phyloP scores from a whole-genome alignment of 139 green algal genomes.

The Diplosphaera chodatii region DNA sequence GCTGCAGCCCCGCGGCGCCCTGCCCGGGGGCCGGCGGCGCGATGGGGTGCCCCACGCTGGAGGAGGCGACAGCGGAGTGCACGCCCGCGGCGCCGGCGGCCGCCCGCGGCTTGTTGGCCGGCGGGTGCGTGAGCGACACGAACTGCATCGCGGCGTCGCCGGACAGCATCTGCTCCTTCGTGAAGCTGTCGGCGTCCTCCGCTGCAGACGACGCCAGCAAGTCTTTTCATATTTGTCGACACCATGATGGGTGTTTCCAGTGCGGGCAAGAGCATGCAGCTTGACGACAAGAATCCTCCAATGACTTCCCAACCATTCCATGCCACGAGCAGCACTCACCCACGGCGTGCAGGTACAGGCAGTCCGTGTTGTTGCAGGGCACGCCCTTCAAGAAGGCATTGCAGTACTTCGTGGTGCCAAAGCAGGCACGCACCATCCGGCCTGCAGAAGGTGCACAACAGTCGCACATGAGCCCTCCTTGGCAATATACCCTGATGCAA shows the following conservation, averaged over 20 bases:
- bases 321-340: conserved; percentile 35
- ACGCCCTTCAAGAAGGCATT: conserved; percentile 85
- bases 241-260: too few species aligned
- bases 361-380: conserved; percentile 84
- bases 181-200: conserved; percentile 75
- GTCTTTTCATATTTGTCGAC: too few species aligned
- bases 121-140: conserved; percentile 44
- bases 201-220: too few species aligned
- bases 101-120: conserved; percentile 16
- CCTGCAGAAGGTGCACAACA: too few species aligned
- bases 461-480: too few species aligned
- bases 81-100: conserved; percentile 76
- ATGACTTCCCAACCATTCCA: too few species aligned
- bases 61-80: conserved; percentile 66
- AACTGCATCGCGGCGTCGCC: conserved; percentile 51
- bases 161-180: conserved; percentile 69
- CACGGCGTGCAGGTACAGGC: conserved; percentile 87
- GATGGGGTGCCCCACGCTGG: conserved; percentile 21
- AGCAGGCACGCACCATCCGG: conserved; percentile 73
- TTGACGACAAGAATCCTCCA: too few species aligned
- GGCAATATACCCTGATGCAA: too few species aligned
- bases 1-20: neutral
- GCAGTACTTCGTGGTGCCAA: conserved; percentile 95
- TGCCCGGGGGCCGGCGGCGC: neutral
- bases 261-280: too few species aligned